These are phyloP conservation scores for Alternaria ethzedia DNA, from an alignment of 2,329 filamentous ascomycete species.

Conservation along the genomic window DNA sequence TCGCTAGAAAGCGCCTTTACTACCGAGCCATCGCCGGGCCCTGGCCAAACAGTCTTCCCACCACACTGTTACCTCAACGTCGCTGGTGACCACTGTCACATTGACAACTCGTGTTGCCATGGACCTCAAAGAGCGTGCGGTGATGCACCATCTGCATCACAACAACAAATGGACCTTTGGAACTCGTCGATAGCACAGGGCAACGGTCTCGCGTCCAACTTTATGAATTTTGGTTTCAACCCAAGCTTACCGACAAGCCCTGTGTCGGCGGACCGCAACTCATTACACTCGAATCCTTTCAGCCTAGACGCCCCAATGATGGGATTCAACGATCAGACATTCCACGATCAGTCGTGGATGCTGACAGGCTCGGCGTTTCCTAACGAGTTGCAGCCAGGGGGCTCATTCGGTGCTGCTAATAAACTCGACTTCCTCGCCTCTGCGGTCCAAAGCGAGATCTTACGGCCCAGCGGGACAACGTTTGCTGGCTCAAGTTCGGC, in stretches of 20 bases:
- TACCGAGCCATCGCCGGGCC: conserved; percentile 33
- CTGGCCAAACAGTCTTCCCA: conserved; percentile 20
- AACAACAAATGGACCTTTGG: conserved; percentile 35
- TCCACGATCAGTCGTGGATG: conserved; percentile 37
- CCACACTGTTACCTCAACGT: conserved; percentile 39
- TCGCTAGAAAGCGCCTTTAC: conserved; percentile 40
- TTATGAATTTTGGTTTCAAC: conserved; percentile 35
- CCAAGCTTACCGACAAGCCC: conserved; percentile 28
- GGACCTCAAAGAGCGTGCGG: conserved; percentile 36
- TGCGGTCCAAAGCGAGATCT: conserved; percentile 35
- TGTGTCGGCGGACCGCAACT: conserved; percentile 21
- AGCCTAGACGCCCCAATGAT: conserved; percentile 26
- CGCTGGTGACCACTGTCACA: conserved; percentile 43
- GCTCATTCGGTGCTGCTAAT: conserved; percentile 15
- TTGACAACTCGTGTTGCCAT: conserved; percentile 46
- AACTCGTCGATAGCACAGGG: conserved; percentile 33
- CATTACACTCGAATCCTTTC: conserved; percentile 21
- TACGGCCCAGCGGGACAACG: conserved; percentile 21
- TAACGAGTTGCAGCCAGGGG: conserved; percentile 17
- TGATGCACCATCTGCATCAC: conserved; percentile 33
- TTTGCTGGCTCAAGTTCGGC: conserved; percentile 11
- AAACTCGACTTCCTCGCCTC: conserved; percentile 40
- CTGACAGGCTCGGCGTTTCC: conserved; percentile 33
- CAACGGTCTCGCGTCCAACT: conserved; percentile 34
- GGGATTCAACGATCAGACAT: conserved; percentile 26